Percentiles rank a stretch among this genome's conserved stretches.
Evolutionary conservation across 2,329 filamentous ascomycete genomes (phyloP).

Genomic region (Neophaeococcomyces mojaviensis): DNA sequence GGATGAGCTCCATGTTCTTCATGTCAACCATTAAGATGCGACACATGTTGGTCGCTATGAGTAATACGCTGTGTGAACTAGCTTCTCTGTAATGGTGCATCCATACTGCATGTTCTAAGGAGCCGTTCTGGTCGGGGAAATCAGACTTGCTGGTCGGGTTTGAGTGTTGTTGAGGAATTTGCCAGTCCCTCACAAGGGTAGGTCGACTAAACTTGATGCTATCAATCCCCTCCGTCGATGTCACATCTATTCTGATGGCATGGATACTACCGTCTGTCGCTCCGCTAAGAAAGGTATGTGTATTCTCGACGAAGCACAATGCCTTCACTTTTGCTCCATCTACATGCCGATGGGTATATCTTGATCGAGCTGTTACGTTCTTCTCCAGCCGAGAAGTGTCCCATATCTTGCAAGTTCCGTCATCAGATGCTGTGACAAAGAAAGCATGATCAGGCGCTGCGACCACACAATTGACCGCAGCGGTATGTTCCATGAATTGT

Average conservation of each 20-base stretch:
- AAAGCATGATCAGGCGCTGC: conserved; percentile 87
- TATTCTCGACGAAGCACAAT: conserved; percentile 86
- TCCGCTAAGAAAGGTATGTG: conserved; percentile 86
- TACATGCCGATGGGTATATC: conserved; percentile 74
- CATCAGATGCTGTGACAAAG: conserved; percentile 88
- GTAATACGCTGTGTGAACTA: conserved; percentile 62
- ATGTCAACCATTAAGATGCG: conserved; percentile 79
- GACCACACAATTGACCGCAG: conserved; percentile 70
- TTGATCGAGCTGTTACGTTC: conserved; percentile 78
- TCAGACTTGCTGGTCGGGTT: conserved; percentile 22
- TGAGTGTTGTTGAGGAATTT: conserved; percentile 46
- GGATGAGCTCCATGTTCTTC: conserved; percentile 75
- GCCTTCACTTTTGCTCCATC: conserved; percentile 66
- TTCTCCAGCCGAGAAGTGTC: conserved; percentile 83
- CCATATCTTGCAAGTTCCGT: conserved; percentile 88
- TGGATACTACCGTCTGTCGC: conserved; percentile 85
- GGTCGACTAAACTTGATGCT: conserved; percentile 70
- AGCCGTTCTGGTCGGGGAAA: conserved; percentile 58
- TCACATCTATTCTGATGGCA: conserved; percentile 73
- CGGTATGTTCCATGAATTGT: conserved; percentile 80
- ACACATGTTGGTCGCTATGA: conserved; percentile 80
- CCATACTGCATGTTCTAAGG: conserved; percentile 70
- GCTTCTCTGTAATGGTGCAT: conserved; percentile 85
- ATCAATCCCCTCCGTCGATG: conserved; percentile 48
- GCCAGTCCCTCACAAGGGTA: conserved; percentile 68